phyloP scores from a whole-genome alignment of 208 protist species.

The Plasmodiophora brassicae region DNA sequence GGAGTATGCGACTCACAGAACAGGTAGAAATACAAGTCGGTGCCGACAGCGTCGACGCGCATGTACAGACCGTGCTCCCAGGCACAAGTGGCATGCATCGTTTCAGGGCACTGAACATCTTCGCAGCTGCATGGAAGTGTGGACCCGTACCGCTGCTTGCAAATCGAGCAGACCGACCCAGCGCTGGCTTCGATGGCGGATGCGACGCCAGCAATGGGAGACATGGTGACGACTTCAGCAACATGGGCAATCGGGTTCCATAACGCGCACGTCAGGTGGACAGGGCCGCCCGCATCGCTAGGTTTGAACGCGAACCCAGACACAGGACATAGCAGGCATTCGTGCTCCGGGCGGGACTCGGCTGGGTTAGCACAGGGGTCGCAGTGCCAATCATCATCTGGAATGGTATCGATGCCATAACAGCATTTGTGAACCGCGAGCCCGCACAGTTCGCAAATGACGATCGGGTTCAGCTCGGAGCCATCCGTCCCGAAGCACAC shows the following conservation, averaged over 20 bases:
- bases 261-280: neutral
- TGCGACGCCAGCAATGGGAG: neutral
- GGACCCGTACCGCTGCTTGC: neutral
- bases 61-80: slow-evolving; percentile 8
- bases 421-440: slow-evolving; percentile 25
- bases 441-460: neutral
- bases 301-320: neutral
- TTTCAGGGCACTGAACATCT: neutral
- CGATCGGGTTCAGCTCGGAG: neutral
- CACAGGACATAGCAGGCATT: neutral
- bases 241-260: neutral
- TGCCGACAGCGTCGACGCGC: neutral
- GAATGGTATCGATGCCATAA: neutral
- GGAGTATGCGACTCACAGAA: neutral
- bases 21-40: neutral
- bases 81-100: neutral
- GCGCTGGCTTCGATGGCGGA: neutral
- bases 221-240: neutral
- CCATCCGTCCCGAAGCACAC: neutral
- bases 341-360: neutral
- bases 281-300: neutral
- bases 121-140: neutral
- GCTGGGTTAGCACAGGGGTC: neutral
- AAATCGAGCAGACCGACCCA: neutral
- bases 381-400: slow-evolving; percentile 15